Percentiles rank a stretch among this genome's conserved stretches.
Conservation (phyloP, 495 filamentous ascomycete genomes). For the Penicillium longicatenatum region DNA sequence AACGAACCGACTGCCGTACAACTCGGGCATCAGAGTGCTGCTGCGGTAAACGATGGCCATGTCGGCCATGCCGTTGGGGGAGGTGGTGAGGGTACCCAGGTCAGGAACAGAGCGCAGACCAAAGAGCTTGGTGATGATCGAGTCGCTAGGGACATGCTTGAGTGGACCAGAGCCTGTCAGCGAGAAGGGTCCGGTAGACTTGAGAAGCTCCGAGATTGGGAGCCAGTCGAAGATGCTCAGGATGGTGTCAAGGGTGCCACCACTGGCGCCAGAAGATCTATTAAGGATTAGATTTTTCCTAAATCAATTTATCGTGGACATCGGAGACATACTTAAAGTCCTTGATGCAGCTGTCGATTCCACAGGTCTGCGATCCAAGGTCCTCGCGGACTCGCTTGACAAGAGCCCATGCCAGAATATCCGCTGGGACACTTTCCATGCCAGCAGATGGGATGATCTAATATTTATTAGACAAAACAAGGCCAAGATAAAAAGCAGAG, state of each 20-base stretch:
- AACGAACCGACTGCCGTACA: slow-evolving; percentile 74
- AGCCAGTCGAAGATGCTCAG: slow-evolving; percentile 66
- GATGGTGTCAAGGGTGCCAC: slow-evolving; percentile 70
- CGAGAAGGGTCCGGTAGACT: slow-evolving; percentile 61
- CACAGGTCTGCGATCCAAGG: slow-evolving; percentile 53
- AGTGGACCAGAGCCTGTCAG: slow-evolving; percentile 62
- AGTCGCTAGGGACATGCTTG: slow-evolving; percentile 33
- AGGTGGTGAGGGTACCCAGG: slow-evolving; percentile 68
- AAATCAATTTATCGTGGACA: not conserved
- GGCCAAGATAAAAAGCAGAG: not conserved
- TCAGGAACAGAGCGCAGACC: slow-evolving; percentile 64
- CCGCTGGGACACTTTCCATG: slow-evolving; percentile 82
- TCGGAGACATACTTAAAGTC: slow-evolving; percentile 55
- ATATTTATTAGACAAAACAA: slow-evolving; percentile 24
- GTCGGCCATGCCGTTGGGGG: slow-evolving; percentile 60
- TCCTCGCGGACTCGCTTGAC: slow-evolving; percentile 64
- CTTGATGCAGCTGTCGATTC: slow-evolving; percentile 63
- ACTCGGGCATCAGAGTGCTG: slow-evolving; percentile 69
- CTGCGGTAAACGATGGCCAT: slow-evolving; percentile 69
- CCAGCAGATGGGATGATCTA: slow-evolving; percentile 84
- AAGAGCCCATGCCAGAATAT: slow-evolving; percentile 74
- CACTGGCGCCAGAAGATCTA: slow-evolving; percentile 60
- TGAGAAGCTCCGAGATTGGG: slow-evolving; percentile 55
- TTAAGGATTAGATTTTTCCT: not conserved
- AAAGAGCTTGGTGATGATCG: slow-evolving; percentile 48